Conservation (phyloP, 805 yeast genomes). For the Hyphopichia homilentoma region DNA sequence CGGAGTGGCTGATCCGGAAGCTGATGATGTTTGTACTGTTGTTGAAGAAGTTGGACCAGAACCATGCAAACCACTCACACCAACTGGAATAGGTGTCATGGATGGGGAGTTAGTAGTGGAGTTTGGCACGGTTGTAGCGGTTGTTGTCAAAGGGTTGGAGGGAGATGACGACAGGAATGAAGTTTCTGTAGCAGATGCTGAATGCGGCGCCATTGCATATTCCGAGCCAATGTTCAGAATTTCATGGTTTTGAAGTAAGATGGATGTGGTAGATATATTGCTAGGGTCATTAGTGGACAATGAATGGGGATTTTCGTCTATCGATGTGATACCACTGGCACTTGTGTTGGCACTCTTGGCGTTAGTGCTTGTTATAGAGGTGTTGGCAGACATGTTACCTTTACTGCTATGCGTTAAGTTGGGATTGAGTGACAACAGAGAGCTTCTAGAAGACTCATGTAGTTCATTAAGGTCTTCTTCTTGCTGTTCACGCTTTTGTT, state of each 20-base stretch:
- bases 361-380: not conserved
- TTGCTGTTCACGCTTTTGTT: too few species aligned
- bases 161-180: conserved; percentile 13
- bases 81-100: conserved; percentile 7
- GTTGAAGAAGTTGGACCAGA: not conserved
- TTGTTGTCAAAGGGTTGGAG: conserved; percentile 10
- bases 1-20: conserved; percentile 1
- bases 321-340: too few species aligned
- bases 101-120: conserved; percentile 11
- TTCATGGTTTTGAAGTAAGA: not conserved
- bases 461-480: too few species aligned
- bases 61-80: not conserved
- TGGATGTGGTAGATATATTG: not conserved
- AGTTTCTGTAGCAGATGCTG: conserved; percentile 20
- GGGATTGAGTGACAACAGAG: too few species aligned
- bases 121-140: conserved; percentile 8
- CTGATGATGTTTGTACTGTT: not conserved
- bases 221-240: conserved; percentile 1
- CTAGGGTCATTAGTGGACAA: not conserved
- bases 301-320: not conserved
- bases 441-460: not conserved
- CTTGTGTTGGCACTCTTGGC: not conserved
- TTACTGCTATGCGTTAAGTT: not conserved
- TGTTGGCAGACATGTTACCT: not conserved
- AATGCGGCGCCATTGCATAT: conserved; percentile 11